Conservation (phyloP, 345 rosid species). For the Rubroshorea leprosula region DNA sequence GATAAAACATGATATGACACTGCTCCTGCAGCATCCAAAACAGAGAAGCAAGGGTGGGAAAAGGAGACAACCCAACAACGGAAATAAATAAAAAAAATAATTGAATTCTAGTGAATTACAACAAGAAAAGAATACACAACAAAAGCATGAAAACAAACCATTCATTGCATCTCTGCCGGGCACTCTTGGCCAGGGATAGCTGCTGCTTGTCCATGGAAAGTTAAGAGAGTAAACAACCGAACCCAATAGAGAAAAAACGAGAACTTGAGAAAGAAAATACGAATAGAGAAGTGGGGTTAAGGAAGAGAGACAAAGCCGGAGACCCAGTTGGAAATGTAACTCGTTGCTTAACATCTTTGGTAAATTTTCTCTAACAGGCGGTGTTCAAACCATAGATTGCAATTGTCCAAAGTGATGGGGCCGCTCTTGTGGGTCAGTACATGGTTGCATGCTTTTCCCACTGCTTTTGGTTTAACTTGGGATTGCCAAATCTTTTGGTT, state of each 20-base stretch:
- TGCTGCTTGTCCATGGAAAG: conserved; percentile 61
- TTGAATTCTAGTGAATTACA: not conserved
- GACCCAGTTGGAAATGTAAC: conserved; percentile 30
- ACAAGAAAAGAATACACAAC: not conserved
- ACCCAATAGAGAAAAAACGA: conserved; percentile 9
- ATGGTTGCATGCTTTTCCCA: not conserved
- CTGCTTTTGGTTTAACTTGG: not conserved
- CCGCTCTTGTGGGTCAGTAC: conserved; percentile 40
- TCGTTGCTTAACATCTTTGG: conserved; percentile 27
- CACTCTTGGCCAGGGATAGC: conserved; percentile 63
- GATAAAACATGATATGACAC: not conserved
- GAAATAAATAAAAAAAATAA: not conserved
- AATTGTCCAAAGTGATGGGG: conserved; percentile 37
- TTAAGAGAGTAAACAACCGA: conserved; percentile 6
- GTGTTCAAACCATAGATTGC: conserved; percentile 35
- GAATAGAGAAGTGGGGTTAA: conserved; percentile 11
- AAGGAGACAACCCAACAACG: conserved; percentile 2
- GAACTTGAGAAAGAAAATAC: conserved; percentile 4
- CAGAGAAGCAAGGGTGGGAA: not conserved
- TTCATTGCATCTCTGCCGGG: conserved; percentile 84
- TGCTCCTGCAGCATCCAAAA: conserved; percentile 5
- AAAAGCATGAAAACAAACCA: conserved; percentile 35
- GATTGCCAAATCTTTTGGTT: not conserved
- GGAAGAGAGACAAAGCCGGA: conserved; percentile 19
- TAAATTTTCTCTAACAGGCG: conserved; percentile 38